These are phyloP conservation scores for Pseudogymnoascus sp. DNA, from an alignment of 2,329 filamentous ascomycete species.

Conservation along the genomic window DNA sequence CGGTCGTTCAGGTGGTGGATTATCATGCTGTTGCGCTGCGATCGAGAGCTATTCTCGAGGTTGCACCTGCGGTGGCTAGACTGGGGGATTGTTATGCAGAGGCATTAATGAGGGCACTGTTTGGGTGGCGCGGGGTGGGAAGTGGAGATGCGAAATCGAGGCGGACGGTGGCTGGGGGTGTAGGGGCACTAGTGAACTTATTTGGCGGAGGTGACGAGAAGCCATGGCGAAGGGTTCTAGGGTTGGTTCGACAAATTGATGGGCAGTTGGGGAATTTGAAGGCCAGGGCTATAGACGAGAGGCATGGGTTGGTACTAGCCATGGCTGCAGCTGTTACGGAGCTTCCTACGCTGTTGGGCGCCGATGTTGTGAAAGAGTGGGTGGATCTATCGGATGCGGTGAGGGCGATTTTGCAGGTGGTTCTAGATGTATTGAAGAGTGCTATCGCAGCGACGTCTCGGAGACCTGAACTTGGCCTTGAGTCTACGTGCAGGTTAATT, in stretches of 20 bases:
- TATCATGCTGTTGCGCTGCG: conserved; percentile 90
- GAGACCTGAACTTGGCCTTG: conserved; percentile 55
- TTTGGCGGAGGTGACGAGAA: neutral
- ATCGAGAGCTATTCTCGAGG: conserved; percentile 69
- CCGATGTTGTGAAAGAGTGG: neutral
- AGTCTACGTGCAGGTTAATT: conserved; percentile 51
- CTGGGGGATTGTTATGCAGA: conserved; percentile 58
- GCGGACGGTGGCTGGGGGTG: conserved; percentile 59
- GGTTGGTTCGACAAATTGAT: conserved; percentile 36
- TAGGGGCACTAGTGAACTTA: conserved; percentile 47
- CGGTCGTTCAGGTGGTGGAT: conserved; percentile 80
- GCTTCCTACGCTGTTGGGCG: neutral
- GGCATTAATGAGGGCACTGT: conserved; percentile 59
- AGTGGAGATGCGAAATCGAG: conserved; percentile 68
- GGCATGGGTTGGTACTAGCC: conserved; percentile 57
- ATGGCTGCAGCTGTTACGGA: conserved; percentile 49
- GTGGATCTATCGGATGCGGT: neutral
- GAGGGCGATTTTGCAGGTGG: neutral
- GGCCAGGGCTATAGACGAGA: conserved; percentile 55
- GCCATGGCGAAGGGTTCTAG: conserved; percentile 25
- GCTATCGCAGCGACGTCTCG: neutral
- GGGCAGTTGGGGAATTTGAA: conserved; percentile 39
- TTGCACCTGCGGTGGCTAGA: conserved; percentile 59
- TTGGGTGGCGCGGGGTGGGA: conserved; percentile 82
- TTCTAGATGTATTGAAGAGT: neutral